phyloP scores from a whole-genome alignment of 306 rosid genomes.

The Acacia crassicarpa region DNA sequence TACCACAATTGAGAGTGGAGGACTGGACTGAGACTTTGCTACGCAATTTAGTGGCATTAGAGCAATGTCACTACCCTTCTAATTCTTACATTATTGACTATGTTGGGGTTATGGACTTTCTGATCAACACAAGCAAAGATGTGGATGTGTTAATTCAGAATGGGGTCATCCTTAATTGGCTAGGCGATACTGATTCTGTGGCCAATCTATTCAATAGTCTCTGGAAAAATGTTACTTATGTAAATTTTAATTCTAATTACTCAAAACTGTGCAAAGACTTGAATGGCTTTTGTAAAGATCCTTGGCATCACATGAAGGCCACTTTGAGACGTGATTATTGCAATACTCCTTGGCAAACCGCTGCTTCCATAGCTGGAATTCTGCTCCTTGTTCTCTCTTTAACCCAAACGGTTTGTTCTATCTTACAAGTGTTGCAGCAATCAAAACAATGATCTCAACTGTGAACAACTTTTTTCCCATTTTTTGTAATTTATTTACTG shows the following conservation, averaged over 20 bases:
- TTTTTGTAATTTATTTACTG: background rate
- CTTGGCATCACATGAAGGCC: slow-evolving; percentile 20
- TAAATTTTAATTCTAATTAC: slow-evolving; percentile 14
- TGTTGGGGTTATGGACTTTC: slow-evolving; percentile 23
- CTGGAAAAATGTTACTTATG: background rate
- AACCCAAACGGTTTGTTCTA: background rate
- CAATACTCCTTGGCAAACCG: background rate
- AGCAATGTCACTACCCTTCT: slow-evolving; percentile 30
- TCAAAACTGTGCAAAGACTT: background rate
- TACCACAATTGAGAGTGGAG: background rate
- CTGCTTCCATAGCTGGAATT: background rate
- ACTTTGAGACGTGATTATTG: background rate
- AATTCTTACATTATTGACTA: slow-evolving; percentile 28
- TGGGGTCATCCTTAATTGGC: background rate
- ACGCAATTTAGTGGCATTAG: slow-evolving; percentile 21
- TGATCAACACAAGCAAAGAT: slow-evolving; percentile 25
- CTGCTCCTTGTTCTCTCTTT: background rate
- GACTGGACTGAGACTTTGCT: background rate
- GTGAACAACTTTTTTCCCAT: background rate
- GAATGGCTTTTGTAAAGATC: slow-evolving; percentile 23
- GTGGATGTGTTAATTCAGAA: slow-evolving; percentile 23
- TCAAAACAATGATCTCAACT: background rate
- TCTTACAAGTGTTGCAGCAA: slow-evolving; percentile 19
- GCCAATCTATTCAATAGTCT: background rate
- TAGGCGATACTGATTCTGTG: background rate